Percentiles rank a stretch among this genome's conserved stretches.
Conservation (phyloP, 2,329 filamentous ascomycete species). For the Botryotinia narcissicola region DNA sequence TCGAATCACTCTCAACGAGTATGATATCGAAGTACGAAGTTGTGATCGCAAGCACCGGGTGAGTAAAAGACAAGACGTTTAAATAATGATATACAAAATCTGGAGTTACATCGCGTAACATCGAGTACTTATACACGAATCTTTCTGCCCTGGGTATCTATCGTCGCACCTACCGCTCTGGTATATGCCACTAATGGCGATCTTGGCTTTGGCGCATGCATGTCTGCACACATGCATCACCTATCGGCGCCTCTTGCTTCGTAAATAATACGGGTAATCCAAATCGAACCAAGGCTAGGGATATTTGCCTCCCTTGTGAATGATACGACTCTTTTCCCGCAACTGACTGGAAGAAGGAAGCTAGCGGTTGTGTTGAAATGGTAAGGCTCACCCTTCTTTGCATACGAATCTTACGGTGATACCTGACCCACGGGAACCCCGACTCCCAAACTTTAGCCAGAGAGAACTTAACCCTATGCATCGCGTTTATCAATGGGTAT, state of each 20-base stretch:
- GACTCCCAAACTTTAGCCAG: background rate
- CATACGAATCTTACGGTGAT: background rate
- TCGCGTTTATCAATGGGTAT: slow-evolving; percentile 2
- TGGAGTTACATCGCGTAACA: background rate
- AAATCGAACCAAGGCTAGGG: background rate
- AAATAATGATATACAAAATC: background rate
- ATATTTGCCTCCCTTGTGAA: background rate
- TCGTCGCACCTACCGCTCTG: slow-evolving; percentile 1
- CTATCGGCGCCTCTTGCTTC: background rate
- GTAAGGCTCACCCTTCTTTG: background rate
- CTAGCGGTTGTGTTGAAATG: background rate
- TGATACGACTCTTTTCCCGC: background rate
- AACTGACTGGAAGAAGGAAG: background rate
- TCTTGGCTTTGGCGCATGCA: background rate
- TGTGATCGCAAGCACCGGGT: background rate
- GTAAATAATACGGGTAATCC: slow-evolving; percentile 13
- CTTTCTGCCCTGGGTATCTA: background rate
- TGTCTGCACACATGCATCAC: background rate
- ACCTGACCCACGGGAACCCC: background rate
- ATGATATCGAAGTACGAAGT: slow-evolving; percentile 1
- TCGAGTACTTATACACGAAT: slow-evolving; percentile 7
- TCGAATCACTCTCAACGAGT: slow-evolving; percentile 8
- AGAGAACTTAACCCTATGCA: slow-evolving; percentile 1
- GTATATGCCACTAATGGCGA: background rate
- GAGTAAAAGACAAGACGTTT: background rate